phyloP scores from a whole-genome alignment of 805 yeast species.

The Debaryomyces castellii region DNA sequence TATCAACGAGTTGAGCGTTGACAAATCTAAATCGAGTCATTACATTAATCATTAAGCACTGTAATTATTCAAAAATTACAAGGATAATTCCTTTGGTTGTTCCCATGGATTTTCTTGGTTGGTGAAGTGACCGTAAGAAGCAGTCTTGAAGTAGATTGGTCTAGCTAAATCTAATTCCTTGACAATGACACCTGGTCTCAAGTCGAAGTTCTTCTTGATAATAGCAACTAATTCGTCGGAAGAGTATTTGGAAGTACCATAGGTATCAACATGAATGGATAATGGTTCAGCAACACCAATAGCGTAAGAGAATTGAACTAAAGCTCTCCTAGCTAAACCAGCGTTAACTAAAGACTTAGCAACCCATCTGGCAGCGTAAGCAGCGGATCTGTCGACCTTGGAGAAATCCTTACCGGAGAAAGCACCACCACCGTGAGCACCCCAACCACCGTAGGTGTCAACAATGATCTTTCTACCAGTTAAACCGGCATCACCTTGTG shows the following conservation, averaged over 20 bases:
- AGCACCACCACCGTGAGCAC: slow-evolving; percentile 99
- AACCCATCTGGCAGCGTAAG: slow-evolving; percentile 99
- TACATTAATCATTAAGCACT: slow-evolving; percentile 41
- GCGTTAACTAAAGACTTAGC: slow-evolving; percentile 97
- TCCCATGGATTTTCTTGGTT: slow-evolving; percentile 99
- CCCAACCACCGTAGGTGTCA: slow-evolving; percentile 99
- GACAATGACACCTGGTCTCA: slow-evolving; percentile 99
- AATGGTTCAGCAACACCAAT: slow-evolving; percentile 99
- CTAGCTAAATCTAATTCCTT: slow-evolving; percentile 95
- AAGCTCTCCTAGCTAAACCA: slow-evolving; percentile 92
- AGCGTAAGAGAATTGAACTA: slow-evolving; percentile 98
- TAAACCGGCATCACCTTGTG: slow-evolving; percentile 99
- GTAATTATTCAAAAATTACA: slow-evolving; percentile 36
- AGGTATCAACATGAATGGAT: slow-evolving; percentile 95
- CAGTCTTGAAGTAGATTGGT: slow-evolving; percentile 99
- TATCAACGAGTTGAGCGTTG: slow-evolving; percentile 51
- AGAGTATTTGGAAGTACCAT: slow-evolving; percentile 92
- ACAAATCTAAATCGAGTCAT: slow-evolving; percentile 31
- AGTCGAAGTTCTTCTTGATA: slow-evolving; percentile 91
- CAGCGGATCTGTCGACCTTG: slow-evolving; percentile 99
- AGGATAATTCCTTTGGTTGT: slow-evolving; percentile 79
- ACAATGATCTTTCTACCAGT: slow-evolving; percentile 99
- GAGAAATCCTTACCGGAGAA: slow-evolving; percentile 99
- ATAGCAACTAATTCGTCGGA: slow-evolving; percentile 89
- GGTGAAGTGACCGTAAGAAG: slow-evolving; percentile 99